Evolutionary conservation across 2,329 filamentous ascomycete genomes (phyloP).

Genomic region (Monascus ruber): DNA sequence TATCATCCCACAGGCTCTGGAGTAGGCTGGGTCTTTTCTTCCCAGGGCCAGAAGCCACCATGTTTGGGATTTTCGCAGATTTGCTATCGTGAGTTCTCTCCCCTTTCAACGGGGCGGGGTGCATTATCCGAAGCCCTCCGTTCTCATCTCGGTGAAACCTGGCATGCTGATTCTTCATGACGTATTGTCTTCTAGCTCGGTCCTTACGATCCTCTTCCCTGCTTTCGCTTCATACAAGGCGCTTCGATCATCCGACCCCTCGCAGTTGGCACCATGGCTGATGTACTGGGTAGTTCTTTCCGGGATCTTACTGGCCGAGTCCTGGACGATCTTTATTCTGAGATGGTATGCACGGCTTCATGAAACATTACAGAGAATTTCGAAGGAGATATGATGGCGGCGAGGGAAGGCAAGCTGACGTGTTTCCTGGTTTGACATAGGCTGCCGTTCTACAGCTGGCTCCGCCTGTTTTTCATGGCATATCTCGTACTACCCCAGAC

Average conservation of each 20-base stretch:
- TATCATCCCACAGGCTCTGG: neutral
- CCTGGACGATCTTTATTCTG: conserved; percentile 77
- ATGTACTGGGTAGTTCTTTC: conserved; percentile 98
- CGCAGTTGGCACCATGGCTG: conserved; percentile 88
- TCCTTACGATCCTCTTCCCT: conserved; percentile 84
- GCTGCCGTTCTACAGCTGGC: conserved; percentile 89
- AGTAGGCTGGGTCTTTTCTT: neutral
- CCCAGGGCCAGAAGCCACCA: conserved; percentile 23
- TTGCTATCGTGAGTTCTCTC: conserved; percentile 57
- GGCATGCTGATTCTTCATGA: conserved; percentile 9
- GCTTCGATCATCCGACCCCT: conserved; percentile 80
- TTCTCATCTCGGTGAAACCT: neutral
- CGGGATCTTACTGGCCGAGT: conserved; percentile 69
- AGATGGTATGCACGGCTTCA: conserved; percentile 48
- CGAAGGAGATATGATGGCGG: neutral
- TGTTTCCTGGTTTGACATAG: conserved; percentile 24
- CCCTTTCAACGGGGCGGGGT: neutral
- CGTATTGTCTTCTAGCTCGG: conserved; percentile 46
- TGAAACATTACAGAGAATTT: neutral
- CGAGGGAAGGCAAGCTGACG: conserved; percentile 1
- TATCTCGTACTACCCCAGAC: conserved; percentile 96
- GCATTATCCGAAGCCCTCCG: neutral
- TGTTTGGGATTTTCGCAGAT: conserved; percentile 71
- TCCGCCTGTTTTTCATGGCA: conserved; percentile 74
- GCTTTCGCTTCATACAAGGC: conserved; percentile 98